Percentiles rank a stretch among this genome's conserved stretches.
phyloP scores from a whole-genome alignment of 495 filamentous ascomycete species.

The Tuber indicum region DNA sequence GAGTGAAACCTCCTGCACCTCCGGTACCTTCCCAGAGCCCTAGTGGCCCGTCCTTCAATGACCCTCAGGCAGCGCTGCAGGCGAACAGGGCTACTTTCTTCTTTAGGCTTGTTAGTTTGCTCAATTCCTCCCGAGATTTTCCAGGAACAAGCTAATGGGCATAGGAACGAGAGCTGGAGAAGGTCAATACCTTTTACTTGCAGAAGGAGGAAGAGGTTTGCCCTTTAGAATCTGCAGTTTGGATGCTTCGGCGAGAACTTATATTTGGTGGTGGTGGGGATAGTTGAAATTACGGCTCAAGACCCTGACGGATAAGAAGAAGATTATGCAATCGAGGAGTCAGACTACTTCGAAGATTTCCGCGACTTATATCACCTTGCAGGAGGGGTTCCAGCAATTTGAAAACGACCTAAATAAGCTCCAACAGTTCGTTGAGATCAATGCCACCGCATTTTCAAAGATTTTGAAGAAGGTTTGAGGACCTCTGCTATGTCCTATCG shows the following conservation, averaged over 20 bases:
- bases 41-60: constrained; percentile 52
- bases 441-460: constrained; percentile 94
- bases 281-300: constrained; percentile 88
- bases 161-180: constrained; percentile 94
- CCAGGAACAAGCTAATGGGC: constrained; percentile 6
- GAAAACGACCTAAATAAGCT: constrained; percentile 93
- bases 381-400: constrained; percentile 96
- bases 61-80: constrained; percentile 86
- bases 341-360: constrained; percentile 67
- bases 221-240: constrained; percentile 15
- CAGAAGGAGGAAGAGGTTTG: constrained; percentile 96
- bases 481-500: constrained; percentile 8
- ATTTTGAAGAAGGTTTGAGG: constrained; percentile 80
- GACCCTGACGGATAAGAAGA: constrained; percentile 90
- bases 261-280: neutral
- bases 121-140: neutral
- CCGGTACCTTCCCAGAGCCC: constrained; percentile 63
- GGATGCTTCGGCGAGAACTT: neutral
- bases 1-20: constrained; percentile 72
- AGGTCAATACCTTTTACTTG: constrained; percentile 95
- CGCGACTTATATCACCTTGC: constrained; percentile 82
- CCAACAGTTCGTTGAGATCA: constrained; percentile 97
- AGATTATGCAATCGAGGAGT: constrained; percentile 69
- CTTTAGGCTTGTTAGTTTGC: constrained; percentile 73
- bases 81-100: constrained; percentile 98